Conservation (phyloP, 495 filamentous ascomycete species). For the Amniculicola lignicola region DNA sequence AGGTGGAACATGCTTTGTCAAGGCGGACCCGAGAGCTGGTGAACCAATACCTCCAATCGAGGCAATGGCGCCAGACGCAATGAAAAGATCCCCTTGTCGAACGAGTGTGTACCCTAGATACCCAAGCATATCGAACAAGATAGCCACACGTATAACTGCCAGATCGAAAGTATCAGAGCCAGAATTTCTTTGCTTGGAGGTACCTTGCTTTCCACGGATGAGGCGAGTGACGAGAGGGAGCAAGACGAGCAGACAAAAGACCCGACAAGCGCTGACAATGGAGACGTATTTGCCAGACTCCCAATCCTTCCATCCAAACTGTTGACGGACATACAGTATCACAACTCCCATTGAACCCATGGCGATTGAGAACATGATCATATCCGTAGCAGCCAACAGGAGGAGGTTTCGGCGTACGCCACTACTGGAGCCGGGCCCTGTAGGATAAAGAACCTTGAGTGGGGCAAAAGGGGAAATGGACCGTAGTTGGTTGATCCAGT, state of each 20-base stretch:
- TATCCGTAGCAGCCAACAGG: conserved; percentile 74
- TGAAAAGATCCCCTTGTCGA: conserved; percentile 53
- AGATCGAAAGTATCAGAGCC: conserved; percentile 83
- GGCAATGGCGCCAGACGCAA: conserved; percentile 65
- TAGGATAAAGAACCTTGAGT: conserved; percentile 72
- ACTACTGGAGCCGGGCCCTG: conserved; percentile 56
- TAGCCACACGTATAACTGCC: conserved; percentile 66
- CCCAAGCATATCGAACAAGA: conserved; percentile 75
- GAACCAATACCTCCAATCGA: conserved; percentile 79
- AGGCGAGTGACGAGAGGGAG: conserved; percentile 69
- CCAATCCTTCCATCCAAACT: conserved; percentile 77
- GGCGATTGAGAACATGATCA: conserved; percentile 70
- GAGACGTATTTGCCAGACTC: conserved; percentile 77
- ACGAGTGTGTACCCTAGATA: conserved; percentile 69
- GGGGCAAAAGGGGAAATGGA: conserved; percentile 64
- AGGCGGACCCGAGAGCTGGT: conserved; percentile 73
- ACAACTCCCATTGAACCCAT: conserved; percentile 76
- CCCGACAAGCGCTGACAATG: conserved; percentile 68
- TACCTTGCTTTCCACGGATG: conserved; percentile 54
- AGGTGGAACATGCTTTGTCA: conserved; percentile 87
- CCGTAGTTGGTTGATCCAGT: conserved; percentile 47
- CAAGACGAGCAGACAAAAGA: conserved; percentile 67
- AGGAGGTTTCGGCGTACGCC: conserved; percentile 74
- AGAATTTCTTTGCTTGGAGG: conserved; percentile 44
- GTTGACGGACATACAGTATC: conserved; percentile 72